Evolutionary conservation across 176 grass and related monocot genomes (phyloP).

Genomic region (Musa schizocarpa): DNA sequence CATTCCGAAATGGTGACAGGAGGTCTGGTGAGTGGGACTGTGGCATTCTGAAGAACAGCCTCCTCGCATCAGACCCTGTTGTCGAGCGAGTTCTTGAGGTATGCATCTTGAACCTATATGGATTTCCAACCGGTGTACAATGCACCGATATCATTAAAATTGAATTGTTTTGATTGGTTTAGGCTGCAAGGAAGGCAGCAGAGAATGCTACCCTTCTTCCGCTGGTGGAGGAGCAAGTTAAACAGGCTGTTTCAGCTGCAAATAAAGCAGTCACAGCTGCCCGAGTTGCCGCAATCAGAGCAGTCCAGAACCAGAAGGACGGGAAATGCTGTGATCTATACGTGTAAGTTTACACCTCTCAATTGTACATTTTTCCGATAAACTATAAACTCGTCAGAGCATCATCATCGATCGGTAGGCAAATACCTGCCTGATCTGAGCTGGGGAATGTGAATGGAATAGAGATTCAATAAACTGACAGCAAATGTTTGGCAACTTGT

Average conservation of each 20-base stretch:
- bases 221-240: conserved; percentile 5
- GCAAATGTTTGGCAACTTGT: conserved; percentile 5
- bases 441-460: neutral
- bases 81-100: neutral
- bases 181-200: conserved; percentile 16
- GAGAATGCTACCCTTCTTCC: conserved; percentile 1
- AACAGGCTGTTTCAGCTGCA: conserved; percentile 8
- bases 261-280: conserved; percentile 8
- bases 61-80: neutral
- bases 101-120: neutral
- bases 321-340: neutral
- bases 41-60: conserved; percentile 9
- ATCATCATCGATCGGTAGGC: neutral
- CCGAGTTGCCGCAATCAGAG: conserved; percentile 8
- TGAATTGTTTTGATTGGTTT: neutral
- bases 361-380: neutral
- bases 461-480: neutral
- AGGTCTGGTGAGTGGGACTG: conserved; percentile 14
- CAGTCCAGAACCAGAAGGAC: conserved; percentile 4
- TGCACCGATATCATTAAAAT: neutral
- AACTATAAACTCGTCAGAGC: too few relatives aligned
- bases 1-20: conserved; percentile 3
- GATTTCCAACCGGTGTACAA: neutral
- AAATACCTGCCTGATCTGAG: neutral
- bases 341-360: neutral